A percentile compares a stretch with the other conserved stretches of the same genome.
These are phyloP conservation scores for Hygrophila difformis DNA, from an alignment of 257 asterid species.

Conservation along the genomic window DNA sequence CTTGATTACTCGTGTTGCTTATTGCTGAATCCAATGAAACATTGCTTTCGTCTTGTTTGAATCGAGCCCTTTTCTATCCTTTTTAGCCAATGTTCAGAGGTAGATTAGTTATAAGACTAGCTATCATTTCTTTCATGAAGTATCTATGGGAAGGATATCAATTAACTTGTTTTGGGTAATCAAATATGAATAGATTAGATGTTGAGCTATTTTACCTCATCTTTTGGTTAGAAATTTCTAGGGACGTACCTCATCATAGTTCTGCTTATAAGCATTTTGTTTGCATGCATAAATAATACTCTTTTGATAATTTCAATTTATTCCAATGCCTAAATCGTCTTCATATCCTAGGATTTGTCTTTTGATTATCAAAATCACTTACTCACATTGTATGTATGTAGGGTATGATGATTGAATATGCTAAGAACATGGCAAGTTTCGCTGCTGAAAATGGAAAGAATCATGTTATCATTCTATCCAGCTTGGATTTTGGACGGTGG, in stretches of 20 bases:
- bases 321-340: background rate
- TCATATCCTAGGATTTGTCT: background rate
- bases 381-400: conserved; percentile 21
- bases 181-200: too few species aligned
- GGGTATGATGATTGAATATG: conserved; percentile 85
- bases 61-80: too few species aligned
- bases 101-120: too few species aligned
- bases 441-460: conserved; percentile 67
- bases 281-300: background rate
- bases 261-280: background rate
- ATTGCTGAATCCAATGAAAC: too few species aligned
- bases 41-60: too few species aligned
- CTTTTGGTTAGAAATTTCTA: background rate
- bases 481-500: conserved; percentile 94
- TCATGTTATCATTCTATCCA: conserved; percentile 67
- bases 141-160: too few species aligned
- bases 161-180: too few species aligned
- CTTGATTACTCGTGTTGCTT: too few species aligned
- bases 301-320: background rate
- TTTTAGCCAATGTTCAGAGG: too few species aligned
- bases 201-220: too few species aligned
- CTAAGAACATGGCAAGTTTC: conserved; percentile 73
- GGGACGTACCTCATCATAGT: background rate
- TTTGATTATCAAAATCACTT: conserved; percentile 5
- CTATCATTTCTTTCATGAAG: too few species aligned